Conservation (phyloP, 1,139 yeast genomes). For the Yamadazyma buinensis region DNA sequence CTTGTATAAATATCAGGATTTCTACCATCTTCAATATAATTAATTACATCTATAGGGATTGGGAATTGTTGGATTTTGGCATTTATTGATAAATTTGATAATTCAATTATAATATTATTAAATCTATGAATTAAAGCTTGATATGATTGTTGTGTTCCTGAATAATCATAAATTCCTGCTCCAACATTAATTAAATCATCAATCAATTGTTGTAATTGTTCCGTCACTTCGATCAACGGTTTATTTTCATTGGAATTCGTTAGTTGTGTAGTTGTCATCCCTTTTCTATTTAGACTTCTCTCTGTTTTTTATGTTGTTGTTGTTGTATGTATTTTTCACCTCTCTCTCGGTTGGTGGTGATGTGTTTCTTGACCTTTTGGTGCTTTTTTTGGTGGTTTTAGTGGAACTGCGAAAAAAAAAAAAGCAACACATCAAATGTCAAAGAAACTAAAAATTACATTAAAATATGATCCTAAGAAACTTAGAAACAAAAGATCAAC, state of each 20-base stretch:
- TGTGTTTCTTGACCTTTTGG: too few species aligned
- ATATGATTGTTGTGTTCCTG: slow-evolving; percentile 63
- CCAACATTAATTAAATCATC: slow-evolving; percentile 88
- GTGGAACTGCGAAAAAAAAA: slow-evolving; percentile 6
- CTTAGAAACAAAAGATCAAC: background rate
- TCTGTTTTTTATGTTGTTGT: background rate
- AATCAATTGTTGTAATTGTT: slow-evolving; percentile 65
- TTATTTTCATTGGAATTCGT: slow-evolving; percentile 25
- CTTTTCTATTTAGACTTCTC: too few species aligned
- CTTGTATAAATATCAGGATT: slow-evolving; percentile 96
- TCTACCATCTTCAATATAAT: slow-evolving; percentile 90
- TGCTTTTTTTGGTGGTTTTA: background rate
- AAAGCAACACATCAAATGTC: background rate
- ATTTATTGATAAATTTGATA: slow-evolving; percentile 32
- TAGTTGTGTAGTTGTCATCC: slow-evolving; percentile 41
- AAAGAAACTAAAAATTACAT: slow-evolving; percentile 9
- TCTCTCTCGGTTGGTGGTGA: too few species aligned
- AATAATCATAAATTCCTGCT: slow-evolving; percentile 88
- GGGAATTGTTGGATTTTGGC: slow-evolving; percentile 38
- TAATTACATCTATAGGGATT: slow-evolving; percentile 73
- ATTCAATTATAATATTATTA: slow-evolving; percentile 37
- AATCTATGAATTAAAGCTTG: slow-evolving; percentile 41
- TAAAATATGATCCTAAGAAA: slow-evolving; percentile 13
- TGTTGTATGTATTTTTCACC: background rate
- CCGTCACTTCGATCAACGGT: slow-evolving; percentile 50